Conservation (phyloP, 148 eudicot species). For the Hydrangea macrophylla region DNA sequence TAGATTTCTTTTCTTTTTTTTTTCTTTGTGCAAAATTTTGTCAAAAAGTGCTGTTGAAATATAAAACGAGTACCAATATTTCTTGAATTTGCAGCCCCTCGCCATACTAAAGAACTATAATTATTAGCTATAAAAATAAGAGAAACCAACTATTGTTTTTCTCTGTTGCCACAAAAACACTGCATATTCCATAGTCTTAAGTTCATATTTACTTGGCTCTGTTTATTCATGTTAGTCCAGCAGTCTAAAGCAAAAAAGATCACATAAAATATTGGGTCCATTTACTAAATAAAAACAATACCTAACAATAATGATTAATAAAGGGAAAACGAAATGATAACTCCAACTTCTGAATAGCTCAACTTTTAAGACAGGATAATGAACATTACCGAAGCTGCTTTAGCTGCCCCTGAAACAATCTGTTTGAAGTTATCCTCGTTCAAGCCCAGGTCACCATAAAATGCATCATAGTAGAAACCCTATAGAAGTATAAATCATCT, state of each 20-base stretch:
- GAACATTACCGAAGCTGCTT: constrained; percentile 71
- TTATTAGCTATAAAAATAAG: neutral
- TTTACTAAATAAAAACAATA: neutral
- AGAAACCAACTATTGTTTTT: no score
- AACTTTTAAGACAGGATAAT: constrained; percentile 10
- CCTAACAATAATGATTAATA: neutral
- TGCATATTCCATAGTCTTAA: neutral
- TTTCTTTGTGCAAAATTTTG: neutral
- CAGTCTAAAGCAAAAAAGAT: neutral
- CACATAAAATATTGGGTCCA: no score
- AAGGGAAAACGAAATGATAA: neutral
- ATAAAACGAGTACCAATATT: neutral
- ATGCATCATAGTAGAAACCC: constrained; percentile 98
- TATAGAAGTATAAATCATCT: constrained; percentile 21
- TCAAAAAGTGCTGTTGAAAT: neutral
- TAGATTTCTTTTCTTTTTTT: no score
- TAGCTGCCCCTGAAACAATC: constrained; percentile 63
- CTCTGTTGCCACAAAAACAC: neutral
- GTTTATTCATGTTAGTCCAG: neutral
- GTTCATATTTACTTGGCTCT: neutral
- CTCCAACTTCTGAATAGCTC: neutral
- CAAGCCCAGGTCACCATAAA: constrained; percentile 84
- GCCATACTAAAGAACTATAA: neutral
- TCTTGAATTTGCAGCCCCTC: neutral
- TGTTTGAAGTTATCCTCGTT: constrained; percentile 87